Evolutionary conservation across 2,329 filamentous ascomycete genomes (phyloP), one percentile per base, ranked within the genome.

Genomic region (Xylaria sp.): DNA sequence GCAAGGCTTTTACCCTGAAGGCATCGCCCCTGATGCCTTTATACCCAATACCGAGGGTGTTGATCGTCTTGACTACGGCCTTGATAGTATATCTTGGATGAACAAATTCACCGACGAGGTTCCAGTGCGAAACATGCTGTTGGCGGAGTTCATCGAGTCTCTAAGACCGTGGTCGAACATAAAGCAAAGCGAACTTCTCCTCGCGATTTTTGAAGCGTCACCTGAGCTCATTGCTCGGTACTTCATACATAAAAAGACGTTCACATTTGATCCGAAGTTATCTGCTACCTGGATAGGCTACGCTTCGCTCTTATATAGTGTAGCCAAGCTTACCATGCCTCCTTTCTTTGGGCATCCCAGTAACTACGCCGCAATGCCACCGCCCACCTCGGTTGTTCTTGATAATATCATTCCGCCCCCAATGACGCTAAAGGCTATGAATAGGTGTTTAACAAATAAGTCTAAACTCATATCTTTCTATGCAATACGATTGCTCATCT

Each of bases 211-310:
- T 73, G 83, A 83, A 65, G 86, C 87, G 7, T 92, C 90, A 0
- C 94, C 96, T 0, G 95, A 98, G 76, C 83, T 98, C 2, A 86
- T 96, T 1, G 90, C 92, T 45, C 89, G 93, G 71, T 99, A 96
- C 75, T 98, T 97, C 73, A 82, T 88, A 45, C 89, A 87, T 73
- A 94, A 92, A 72, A 88, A 86, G 63, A 86, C 89, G 57, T 95
- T 98, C 71, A 87, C 89, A 0, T 92, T 96, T 66, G 94, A 98
- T 43, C 94, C 95, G 0, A 98, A 97, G 73, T 83, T 96, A 4
- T 95, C 93, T 2, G 89, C 93, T 46, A 95, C 93, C 0, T 99
- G 95, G 95, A 91, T 98, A 69, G 94, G 94, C 43, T 97, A 96
- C 74, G 92, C 93, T 0, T 88, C 93, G 0, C 92, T 98, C 65